These are phyloP conservation scores for Neurospora terricola DNA, from an alignment of 495 filamentous ascomycete genomes.

Conservation along the genomic window DNA sequence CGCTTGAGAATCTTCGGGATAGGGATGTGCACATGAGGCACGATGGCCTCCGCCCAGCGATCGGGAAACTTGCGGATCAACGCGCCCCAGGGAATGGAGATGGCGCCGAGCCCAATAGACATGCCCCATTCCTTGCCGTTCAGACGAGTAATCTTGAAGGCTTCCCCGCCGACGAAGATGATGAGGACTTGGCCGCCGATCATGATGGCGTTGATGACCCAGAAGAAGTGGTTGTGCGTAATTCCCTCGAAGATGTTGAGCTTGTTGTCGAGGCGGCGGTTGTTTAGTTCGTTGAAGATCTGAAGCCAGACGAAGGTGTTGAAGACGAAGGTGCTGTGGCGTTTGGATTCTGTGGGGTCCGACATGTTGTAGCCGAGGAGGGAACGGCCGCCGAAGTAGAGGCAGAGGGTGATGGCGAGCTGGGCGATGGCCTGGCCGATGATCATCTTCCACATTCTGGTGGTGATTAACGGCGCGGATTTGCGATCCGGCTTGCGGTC, in stretches of 20 bases:
- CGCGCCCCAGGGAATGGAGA: conserved; percentile 63
- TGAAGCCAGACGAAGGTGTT: conserved; percentile 96
- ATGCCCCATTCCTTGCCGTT: conserved; percentile 65
- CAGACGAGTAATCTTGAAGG: conserved; percentile 53
- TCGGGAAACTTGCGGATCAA: conserved; percentile 55
- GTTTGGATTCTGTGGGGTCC: conserved; percentile 14
- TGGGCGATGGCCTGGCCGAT: conserved; percentile 78
- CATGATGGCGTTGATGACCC: conserved; percentile 73
- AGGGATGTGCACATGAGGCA: conserved; percentile 5
- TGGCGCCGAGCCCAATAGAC: conserved; percentile 57
- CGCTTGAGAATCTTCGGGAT: conserved; percentile 6
- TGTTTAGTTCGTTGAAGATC: conserved; percentile 86
- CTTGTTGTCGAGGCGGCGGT: conserved; percentile 74
- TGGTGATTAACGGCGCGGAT: conserved; percentile 60
- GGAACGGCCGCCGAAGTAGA: conserved; percentile 63
- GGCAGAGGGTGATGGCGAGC: conserved; percentile 62
- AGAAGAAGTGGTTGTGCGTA: conserved; percentile 69
- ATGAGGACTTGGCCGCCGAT: conserved; percentile 80
- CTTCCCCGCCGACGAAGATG: conserved; percentile 60
- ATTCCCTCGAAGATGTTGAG: conserved; percentile 88
- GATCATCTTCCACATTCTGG: conserved; percentile 94
- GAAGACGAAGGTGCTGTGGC: conserved; percentile 69
- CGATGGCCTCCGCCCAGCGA: conserved; percentile 12
- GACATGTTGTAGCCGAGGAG: conserved; percentile 38
- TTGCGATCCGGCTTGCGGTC: conserved; percentile 71